These are phyloP conservation scores for Picea mariana DNA, from an alignment of 83 land plant species.

Conservation along the genomic window DNA sequence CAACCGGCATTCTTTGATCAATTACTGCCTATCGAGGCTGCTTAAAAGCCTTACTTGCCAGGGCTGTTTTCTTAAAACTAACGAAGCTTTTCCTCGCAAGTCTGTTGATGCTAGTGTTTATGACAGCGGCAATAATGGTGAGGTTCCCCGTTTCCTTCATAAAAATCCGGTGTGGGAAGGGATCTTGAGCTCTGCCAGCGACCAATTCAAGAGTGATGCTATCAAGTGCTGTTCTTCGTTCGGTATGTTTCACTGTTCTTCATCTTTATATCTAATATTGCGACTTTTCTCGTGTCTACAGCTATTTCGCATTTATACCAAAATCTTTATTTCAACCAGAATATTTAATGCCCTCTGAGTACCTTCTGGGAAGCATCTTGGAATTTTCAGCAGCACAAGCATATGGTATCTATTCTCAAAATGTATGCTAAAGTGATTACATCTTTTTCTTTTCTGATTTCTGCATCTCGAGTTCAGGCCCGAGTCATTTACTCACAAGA, in stretches of 20 bases:
- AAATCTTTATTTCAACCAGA: no score
- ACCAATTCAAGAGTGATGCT: background rate
- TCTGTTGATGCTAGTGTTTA: background rate
- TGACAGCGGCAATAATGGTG: background rate
- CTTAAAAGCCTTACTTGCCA: constrained; percentile 7
- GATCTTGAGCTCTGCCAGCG: background rate
- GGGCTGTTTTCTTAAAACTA: background rate
- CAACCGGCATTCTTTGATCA: background rate
- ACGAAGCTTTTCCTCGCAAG: no score
- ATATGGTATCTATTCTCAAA: no score
- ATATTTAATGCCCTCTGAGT: background rate
- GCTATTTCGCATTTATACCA: background rate
- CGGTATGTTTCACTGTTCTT: background rate
- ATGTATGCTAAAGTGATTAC: no score
- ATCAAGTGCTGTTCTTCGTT: constrained; percentile 9
- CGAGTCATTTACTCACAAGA: background rate
- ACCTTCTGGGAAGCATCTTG: no score
- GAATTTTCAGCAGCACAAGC: background rate
- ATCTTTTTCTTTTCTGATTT: background rate
- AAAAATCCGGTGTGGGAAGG: background rate
- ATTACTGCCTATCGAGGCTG: background rate
- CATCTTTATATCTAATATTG: background rate
- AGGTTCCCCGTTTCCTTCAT: background rate
- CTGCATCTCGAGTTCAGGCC: background rate
- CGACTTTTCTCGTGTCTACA: background rate